Conservation (phyloP, 2,329 filamentous ascomycete genomes). For the Ophiostoma sp. region DNA sequence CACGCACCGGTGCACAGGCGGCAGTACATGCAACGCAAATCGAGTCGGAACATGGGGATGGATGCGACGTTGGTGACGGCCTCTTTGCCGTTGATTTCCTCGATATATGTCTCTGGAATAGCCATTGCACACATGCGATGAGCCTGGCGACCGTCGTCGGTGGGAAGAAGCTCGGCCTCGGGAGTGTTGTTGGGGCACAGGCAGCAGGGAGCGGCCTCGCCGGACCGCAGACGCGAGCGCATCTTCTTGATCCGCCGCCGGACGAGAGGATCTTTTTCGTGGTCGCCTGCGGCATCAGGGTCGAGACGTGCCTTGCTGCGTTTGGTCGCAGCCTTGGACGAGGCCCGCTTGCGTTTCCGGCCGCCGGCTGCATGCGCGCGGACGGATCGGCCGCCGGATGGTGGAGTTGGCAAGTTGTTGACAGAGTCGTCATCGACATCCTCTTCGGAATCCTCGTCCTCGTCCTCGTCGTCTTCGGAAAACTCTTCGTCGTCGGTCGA, state of each 20-base stretch:
- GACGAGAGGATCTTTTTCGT: constrained; percentile 22
- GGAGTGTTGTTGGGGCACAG: constrained; percentile 88
- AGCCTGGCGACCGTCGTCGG: constrained; percentile 79
- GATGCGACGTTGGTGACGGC: constrained; percentile 71
- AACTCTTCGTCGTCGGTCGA: constrained; percentile 60
- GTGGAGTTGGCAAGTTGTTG: constrained; percentile 55
- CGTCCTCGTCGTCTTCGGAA: constrained; percentile 56
- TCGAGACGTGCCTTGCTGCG: constrained; percentile 14
- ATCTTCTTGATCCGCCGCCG: constrained; percentile 68
- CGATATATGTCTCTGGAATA: constrained; percentile 85
- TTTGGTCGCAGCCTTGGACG: constrained; percentile 14
- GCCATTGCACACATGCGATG: constrained; percentile 87
- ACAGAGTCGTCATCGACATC: constrained; percentile 57
- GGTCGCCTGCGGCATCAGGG: constrained; percentile 33
- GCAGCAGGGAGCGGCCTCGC: constrained; percentile 58
- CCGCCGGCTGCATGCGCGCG: constrained; percentile 39
- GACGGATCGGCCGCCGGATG: constrained; percentile 47
- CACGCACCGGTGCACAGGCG: constrained; percentile 92
- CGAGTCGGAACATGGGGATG: constrained; percentile 79
- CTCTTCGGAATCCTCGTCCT: constrained; percentile 51
- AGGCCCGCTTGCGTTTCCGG: constrained; percentile 64
- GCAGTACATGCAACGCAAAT: constrained; percentile 92
- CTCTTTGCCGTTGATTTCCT: constrained; percentile 64
- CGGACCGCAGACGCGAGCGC: constrained; percentile 55
- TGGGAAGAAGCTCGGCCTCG: constrained; percentile 74